Evolutionary conservation across 352 stramenopile genomes (phyloP).

Genomic region (Saprolegnia parasitica): DNA sequence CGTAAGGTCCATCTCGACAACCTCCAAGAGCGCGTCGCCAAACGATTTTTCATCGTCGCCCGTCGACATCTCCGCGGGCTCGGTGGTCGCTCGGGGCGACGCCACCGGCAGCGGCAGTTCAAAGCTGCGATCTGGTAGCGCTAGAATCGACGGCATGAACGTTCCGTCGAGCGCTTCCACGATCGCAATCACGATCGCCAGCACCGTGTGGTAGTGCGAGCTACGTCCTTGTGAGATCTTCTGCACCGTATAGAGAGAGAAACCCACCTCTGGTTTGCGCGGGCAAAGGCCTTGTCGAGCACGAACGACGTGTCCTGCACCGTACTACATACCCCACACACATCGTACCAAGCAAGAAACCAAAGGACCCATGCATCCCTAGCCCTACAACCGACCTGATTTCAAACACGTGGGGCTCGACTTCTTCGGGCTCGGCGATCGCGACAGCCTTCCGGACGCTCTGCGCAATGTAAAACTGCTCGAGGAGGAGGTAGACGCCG

Average conservation of each 20-base stretch:
- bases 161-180: conserved; percentile 78
- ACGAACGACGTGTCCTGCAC: conserved; percentile 84
- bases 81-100: conserved; percentile 7
- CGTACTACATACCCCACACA: conserved; percentile 49
- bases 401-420: conserved; percentile 53
- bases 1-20: conserved; percentile 72
- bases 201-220: conserved; percentile 74
- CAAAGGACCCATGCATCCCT: neutral
- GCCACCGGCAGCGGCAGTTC: conserved; percentile 43
- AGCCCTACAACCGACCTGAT: conserved; percentile 15
- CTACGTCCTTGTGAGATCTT: conserved; percentile 32
- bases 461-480: conserved; percentile 83
- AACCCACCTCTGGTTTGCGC: conserved; percentile 62
- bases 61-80: conserved; percentile 3
- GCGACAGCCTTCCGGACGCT: conserved; percentile 78
- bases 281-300: conserved; percentile 75
- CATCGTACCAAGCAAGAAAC: neutral
- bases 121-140: conserved; percentile 55
- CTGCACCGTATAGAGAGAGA: neutral
- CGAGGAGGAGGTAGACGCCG: conserved; percentile 73
- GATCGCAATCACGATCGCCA: conserved; percentile 76
- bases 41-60: conserved; percentile 33
- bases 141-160: conserved; percentile 69
- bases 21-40: conserved; percentile 70
- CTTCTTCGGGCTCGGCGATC: conserved; percentile 71